Evolutionary conservation across 192 early-diverging fungal genomes (phyloP), one percentile per base, ranked within the genome.

Genomic region (Tieghemiomyces parasiticus): DNA sequence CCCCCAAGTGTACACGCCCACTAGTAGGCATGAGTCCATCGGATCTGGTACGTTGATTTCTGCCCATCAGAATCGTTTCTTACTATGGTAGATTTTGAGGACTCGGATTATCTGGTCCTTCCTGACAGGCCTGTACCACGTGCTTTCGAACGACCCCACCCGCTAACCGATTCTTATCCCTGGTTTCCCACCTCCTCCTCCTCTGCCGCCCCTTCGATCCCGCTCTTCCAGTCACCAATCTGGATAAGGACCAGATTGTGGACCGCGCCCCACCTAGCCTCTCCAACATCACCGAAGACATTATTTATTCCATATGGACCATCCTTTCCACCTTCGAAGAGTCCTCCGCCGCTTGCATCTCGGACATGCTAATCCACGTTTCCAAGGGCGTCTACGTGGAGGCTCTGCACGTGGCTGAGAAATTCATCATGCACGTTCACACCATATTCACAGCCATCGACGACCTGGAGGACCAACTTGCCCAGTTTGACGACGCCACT

Each of bases 301-400:
- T 92, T 67, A 90, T 90, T 20, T 87, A 85, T 59, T 74, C 82
- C 48, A 93, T 98, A 46, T 87, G 92, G 78, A 81, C 81, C 16
- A 90, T 98, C 4, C 76, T 96, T 32, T 91, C 90, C 12, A 86
- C 84, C 9, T 98, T 93, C 78, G 95, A 98, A 76, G 95, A 98
- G 69, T 91, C 90, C 4, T 86, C 90, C 4, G 93, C 93, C 2
- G 85, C 90, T 2, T 95, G 90, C 69, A 96, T 98, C 58, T 90
- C 89, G 20, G 90, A 92, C 56, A 98, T 95, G 87, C 69, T 98
- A 33, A 66, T 93, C 45, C 86, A 90, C 65, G 87, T 96, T 46
- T 88, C 91, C 10, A 86, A 89, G 61, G 85, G 89, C 34, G 74
- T 80, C 25, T 90, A 85, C 70, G 69, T 87, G 32, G 84, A 92